phyloP scores from a whole-genome alignment of 306 rosid species.

The Macrotyloma uniflorum region DNA sequence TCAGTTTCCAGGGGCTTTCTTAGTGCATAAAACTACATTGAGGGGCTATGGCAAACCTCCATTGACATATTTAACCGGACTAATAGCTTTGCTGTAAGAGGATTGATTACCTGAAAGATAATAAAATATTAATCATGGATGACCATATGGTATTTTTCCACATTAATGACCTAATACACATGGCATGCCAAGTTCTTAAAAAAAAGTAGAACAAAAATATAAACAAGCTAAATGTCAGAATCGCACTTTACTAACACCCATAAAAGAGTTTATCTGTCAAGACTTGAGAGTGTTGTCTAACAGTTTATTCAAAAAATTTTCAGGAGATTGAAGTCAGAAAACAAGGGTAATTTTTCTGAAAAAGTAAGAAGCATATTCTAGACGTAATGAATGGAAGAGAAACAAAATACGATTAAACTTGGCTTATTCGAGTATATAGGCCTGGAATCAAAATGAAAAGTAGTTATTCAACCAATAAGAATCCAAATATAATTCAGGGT shows the following conservation, averaged over 20 bases:
- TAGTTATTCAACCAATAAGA: neutral
- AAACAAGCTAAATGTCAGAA: neutral
- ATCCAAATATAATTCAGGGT: neutral
- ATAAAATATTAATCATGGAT: slow-evolving; percentile 6
- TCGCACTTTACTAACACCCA: neutral
- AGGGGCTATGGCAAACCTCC: slow-evolving; percentile 58
- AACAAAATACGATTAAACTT: neutral
- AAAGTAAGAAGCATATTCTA: neutral
- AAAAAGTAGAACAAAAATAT: neutral
- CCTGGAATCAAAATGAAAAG: neutral
- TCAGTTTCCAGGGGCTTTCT: slow-evolving; percentile 27
- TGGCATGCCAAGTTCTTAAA: neutral
- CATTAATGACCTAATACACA: neutral
- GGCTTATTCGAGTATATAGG: neutral
- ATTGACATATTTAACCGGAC: slow-evolving; percentile 69
- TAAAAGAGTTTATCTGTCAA: neutral
- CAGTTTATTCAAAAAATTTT: neutral
- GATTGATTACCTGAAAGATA: slow-evolving; percentile 56
- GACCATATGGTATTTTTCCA: neutral
- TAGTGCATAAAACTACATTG: slow-evolving; percentile 23
- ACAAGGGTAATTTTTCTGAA: neutral
- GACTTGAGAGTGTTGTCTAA: neutral
- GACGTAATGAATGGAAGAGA: neutral
- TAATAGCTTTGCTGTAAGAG: slow-evolving; percentile 42
- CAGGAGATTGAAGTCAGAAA: slow-evolving; percentile 6